Conservation (phyloP, 164 flowering plant species). For the Magnolia sinica region DNA sequence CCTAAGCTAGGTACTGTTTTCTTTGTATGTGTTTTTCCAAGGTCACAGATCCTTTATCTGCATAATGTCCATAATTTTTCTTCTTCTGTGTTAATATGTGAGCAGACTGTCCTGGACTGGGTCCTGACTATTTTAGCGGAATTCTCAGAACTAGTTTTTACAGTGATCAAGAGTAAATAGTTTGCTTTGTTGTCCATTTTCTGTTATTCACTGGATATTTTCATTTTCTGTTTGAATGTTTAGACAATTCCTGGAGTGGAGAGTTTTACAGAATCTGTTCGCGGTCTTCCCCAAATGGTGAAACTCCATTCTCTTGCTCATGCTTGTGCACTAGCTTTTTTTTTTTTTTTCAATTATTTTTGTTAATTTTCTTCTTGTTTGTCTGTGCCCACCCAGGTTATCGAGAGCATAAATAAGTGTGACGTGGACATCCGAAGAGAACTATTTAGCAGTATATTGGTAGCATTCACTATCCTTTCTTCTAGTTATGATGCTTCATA, state of each 20-base stretch:
- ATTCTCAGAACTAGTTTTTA: neutral
- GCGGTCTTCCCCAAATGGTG: conserved; percentile 96
- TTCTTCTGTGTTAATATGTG: too few species aligned
- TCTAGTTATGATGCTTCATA: neutral
- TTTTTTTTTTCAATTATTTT: neutral
- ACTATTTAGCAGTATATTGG: conserved; percentile 86
- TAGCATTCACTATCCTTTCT: conserved; percentile 27
- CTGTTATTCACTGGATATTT: conserved; percentile 3
- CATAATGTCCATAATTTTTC: too few species aligned
- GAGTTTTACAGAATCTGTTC: conserved; percentile 46
- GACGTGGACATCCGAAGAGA: conserved; percentile 96
- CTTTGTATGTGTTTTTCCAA: too few species aligned
- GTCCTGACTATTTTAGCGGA: too few species aligned
- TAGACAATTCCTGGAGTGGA: conserved; percentile 97
- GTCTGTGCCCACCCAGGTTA: conserved; percentile 43
- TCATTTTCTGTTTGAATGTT: conserved; percentile 4
- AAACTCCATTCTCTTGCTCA: conserved; percentile 3
- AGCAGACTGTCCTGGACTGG: too few species aligned
- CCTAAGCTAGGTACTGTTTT: too few species aligned
- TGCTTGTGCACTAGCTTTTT: neutral
- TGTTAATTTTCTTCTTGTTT: conserved; percentile 5
- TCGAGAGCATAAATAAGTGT: conserved; percentile 89
- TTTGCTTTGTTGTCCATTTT: neutral
- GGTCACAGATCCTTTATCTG: too few species aligned
- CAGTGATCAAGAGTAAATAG: neutral